These are phyloP conservation scores for Gossypium aridum DNA, from an alignment of 441 rosid genomes.

Conservation along the genomic window DNA sequence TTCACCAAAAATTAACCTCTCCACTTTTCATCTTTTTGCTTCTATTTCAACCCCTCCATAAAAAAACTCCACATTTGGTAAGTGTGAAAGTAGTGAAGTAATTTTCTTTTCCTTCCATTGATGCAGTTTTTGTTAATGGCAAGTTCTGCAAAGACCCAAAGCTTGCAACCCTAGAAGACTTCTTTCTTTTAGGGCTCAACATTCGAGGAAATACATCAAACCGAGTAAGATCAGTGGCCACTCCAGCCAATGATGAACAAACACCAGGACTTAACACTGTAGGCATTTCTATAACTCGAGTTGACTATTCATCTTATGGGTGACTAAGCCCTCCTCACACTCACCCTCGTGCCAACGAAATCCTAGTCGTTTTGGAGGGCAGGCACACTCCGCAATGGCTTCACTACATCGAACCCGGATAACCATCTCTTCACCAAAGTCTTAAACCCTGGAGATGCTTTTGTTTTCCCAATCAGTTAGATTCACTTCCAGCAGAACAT, in stretches of 20 bases:
- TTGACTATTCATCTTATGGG: conserved; percentile 21
- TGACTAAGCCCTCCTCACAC: conserved; percentile 32
- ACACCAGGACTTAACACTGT: conserved; percentile 7
- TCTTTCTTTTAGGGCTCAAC: conserved; percentile 25
- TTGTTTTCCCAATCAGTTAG: conserved; percentile 30
- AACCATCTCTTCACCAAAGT: conserved; percentile 21
- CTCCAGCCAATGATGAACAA: conserved; percentile 8
- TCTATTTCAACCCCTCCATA: too few relatives aligned
- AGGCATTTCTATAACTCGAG: conserved; percentile 15
- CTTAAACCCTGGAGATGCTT: conserved; percentile 22
- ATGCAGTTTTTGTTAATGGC: conserved; percentile 19
- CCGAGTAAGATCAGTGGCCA: background rate
- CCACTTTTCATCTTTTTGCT: too few relatives aligned
- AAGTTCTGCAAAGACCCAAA: conserved; percentile 28
- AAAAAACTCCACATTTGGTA: too few relatives aligned
- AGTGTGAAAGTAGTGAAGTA: too few relatives aligned
- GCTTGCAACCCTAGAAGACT: conserved; percentile 19
- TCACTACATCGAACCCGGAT: conserved; percentile 24
- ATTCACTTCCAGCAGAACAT: conserved; percentile 26
- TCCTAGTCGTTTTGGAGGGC: conserved; percentile 24
- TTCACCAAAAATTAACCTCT: too few relatives aligned
- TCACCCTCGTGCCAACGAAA: conserved; percentile 28
- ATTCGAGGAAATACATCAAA: background rate
- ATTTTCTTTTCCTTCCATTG: background rate
- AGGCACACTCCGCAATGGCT: conserved; percentile 18